Percentiles rank a stretch among this genome's conserved stretches.
These are phyloP conservation scores for Zygoascus ofunaensis DNA, from an alignment of 805 yeast species.

Conservation along the genomic window DNA sequence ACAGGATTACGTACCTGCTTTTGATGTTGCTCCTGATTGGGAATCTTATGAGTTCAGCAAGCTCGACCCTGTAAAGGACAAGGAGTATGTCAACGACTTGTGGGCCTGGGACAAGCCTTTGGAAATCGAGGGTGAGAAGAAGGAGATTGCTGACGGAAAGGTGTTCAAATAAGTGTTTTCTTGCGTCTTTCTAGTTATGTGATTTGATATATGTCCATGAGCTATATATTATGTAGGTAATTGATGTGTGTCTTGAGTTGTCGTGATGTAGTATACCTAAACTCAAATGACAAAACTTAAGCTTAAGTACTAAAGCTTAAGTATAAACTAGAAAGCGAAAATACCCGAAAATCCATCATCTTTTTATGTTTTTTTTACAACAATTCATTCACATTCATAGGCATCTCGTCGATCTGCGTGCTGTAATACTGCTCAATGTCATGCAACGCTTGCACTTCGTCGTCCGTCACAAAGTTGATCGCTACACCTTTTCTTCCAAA, in stretches of 20 bases:
- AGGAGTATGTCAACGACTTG: conserved; percentile 75
- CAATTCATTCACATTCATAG: conserved; percentile 39
- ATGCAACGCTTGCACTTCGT: conserved; percentile 64
- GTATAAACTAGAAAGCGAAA: too few relatives aligned
- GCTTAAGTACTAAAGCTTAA: too few relatives aligned
- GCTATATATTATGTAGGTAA: too few relatives aligned
- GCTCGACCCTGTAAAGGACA: conserved; percentile 72
- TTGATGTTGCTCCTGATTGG: conserved; percentile 99
- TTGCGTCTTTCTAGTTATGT: too few relatives aligned
- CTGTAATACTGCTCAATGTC: conserved; percentile 86
- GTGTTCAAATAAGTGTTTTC: conserved; percentile 65
- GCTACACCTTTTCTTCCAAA: conserved; percentile 99
- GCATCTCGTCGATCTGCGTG: conserved; percentile 90
- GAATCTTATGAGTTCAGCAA: conserved; percentile 81
- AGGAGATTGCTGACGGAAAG: conserved; percentile 94
- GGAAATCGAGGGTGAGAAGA: conserved; percentile 63
- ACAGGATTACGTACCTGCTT: conserved; percentile 82
- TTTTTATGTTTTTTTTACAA: too few relatives aligned
- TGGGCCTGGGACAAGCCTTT: conserved; percentile 99
- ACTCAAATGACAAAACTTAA: too few relatives aligned
- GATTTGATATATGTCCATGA: too few relatives aligned
- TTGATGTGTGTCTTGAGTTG: too few relatives aligned
- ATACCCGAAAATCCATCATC: too few relatives aligned
- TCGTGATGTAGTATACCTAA: too few relatives aligned
- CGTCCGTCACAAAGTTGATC: conserved; percentile 80